phyloP scores from a whole-genome alignment of 352 stramenopile species.

The Pilasporangium apinafurcum region DNA sequence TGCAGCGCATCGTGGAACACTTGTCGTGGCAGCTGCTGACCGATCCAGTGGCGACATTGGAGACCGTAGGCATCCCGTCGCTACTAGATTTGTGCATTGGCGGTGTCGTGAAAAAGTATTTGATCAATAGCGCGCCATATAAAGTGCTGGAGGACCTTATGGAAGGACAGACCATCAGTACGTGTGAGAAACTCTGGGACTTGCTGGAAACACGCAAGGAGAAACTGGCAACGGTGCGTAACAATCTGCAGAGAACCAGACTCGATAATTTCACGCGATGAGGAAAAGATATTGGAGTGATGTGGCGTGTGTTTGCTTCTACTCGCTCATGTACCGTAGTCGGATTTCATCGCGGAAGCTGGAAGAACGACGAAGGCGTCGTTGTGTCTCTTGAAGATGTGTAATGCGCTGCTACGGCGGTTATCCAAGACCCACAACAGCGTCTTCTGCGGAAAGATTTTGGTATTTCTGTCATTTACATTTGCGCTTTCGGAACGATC shows the following conservation, averaged over 20 bases:
- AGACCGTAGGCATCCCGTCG: constrained; percentile 50
- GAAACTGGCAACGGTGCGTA: constrained; percentile 47
- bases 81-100: constrained; percentile 80
- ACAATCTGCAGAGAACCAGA: not conserved
- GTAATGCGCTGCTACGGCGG: constrained; percentile 77
- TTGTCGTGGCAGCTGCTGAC: constrained; percentile 76
- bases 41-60: constrained; percentile 40
- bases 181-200: constrained; percentile 83
- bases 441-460: constrained; percentile 85
- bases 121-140: constrained; percentile 74
- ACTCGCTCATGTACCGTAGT: constrained; percentile 11
- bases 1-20: constrained; percentile 75
- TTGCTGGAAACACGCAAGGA: constrained; percentile 73
- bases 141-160: constrained; percentile 84
- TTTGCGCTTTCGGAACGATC: constrained; percentile 82
- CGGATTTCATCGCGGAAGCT: constrained; percentile 55
- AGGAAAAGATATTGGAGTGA: too few species aligned
- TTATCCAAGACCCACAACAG: constrained; percentile 87
- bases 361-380: constrained; percentile 74
- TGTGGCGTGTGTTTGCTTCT: not conserved
- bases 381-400: constrained; percentile 74
- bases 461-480: constrained; percentile 83
- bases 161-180: constrained; percentile 81
- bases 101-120: constrained; percentile 51
- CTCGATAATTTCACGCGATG: too few species aligned